Evolutionary conservation across 2,329 filamentous ascomycete species (phyloP).

Genomic region (Calonectria hawksworthii): DNA sequence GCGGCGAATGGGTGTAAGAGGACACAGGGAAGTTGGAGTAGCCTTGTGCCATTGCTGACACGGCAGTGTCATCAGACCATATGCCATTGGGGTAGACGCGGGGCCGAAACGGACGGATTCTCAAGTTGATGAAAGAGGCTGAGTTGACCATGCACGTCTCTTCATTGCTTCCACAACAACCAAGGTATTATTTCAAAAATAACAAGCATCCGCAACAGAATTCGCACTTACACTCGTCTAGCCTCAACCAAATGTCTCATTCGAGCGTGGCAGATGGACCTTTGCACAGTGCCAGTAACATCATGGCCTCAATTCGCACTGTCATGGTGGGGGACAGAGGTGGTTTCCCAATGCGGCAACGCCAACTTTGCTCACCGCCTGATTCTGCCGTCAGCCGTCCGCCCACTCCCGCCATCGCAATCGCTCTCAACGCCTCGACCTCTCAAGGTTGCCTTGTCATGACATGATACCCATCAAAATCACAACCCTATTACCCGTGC

Average conservation of each 20-base stretch:
- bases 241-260: neutral
- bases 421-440: constrained; percentile 10
- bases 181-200: neutral
- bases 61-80: constrained; percentile 4
- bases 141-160: neutral
- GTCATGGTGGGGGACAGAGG: constrained; percentile 16
- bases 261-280: neutral
- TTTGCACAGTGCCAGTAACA: neutral
- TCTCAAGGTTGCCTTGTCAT: constrained; percentile 26
- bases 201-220: neutral
- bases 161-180: neutral
- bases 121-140: neutral
- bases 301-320: constrained; percentile 24
- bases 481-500: constrained; percentile 30
- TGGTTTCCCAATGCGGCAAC: constrained; percentile 23
- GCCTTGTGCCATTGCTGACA: neutral
- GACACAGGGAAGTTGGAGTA: neutral
- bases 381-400: constrained; percentile 37
- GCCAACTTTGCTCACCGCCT: constrained; percentile 34
- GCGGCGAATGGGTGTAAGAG: neutral
- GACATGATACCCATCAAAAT: constrained; percentile 39
- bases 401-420: constrained; percentile 16
- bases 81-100: neutral
- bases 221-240: neutral
- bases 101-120: neutral